Evolutionary conservation across 75 land plant genomes (phyloP).

Genomic region (Sequoia sempervirens): DNA sequence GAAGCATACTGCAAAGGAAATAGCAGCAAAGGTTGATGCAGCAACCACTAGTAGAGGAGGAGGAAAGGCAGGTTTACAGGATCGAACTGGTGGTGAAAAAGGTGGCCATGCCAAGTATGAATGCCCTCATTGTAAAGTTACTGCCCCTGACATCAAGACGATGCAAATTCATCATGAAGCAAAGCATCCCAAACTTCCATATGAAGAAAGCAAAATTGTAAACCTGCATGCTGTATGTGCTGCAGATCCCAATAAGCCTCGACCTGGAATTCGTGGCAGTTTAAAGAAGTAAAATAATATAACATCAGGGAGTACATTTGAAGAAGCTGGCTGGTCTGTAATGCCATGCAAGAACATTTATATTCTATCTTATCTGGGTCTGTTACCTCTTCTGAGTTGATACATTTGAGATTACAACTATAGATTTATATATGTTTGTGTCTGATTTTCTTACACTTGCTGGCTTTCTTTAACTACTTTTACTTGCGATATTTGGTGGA

Average conservation of each 20-base stretch:
- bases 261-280: slow-evolving; percentile 82
- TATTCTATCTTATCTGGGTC: background rate
- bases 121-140: slow-evolving; percentile 84
- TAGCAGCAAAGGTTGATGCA: slow-evolving; percentile 81
- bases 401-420: background rate
- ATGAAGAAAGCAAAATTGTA: slow-evolving; percentile 60
- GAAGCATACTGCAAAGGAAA: slow-evolving; percentile 98
- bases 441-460: background rate
- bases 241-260: slow-evolving; percentile 37
- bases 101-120: slow-evolving; percentile 94
- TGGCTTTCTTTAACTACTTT: background rate
- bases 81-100: slow-evolving; percentile 67
- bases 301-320: background rate
- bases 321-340: slow-evolving; percentile 1
- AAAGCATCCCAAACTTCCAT: slow-evolving; percentile 76
- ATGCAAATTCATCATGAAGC: slow-evolving; percentile 94
- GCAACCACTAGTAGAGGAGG: slow-evolving; percentile 90
- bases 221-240: slow-evolving; percentile 46
- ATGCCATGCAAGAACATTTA: background rate
- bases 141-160: slow-evolving; percentile 80
- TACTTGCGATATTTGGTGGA: background rate
- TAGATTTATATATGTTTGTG: background rate
- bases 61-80: slow-evolving; percentile 74
- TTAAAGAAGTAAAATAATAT: slow-evolving; percentile 49
- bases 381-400: background rate